A percentile compares a stretch with the other conserved stretches of the same genome.
Conservation (phyloP, 2,329 filamentous ascomycete species). For the Aaosphaeria pasadenensis region DNA sequence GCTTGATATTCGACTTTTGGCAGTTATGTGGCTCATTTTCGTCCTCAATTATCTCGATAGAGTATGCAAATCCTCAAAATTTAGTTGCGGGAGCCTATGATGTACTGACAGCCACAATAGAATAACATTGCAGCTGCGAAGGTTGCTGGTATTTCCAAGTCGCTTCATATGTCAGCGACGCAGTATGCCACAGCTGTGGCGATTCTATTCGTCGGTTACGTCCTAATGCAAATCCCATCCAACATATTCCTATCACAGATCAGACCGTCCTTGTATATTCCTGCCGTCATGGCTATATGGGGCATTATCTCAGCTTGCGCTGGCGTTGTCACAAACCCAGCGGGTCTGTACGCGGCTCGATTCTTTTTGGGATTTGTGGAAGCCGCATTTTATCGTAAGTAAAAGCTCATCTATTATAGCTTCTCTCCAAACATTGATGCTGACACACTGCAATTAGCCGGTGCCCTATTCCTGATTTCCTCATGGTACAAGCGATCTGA, state of each 20-base stretch:
- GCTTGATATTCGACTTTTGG: neutral
- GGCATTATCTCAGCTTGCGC: conserved; percentile 40
- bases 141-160: neutral
- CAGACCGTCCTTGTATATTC: conserved; percentile 25
- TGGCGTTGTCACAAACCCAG: conserved; percentile 39
- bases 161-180: neutral
- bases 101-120: neutral
- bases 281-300: conserved; percentile 42
- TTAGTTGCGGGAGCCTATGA: too few species aligned
- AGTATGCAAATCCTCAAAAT: neutral
- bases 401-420: neutral
- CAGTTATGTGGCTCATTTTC: neutral
- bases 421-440: too few species aligned
- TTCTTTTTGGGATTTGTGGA: conserved; percentile 32
- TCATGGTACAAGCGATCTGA: conserved; percentile 57
- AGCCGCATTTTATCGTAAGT: conserved; percentile 13
- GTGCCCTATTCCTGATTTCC: conserved; percentile 37
- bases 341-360: conserved; percentile 36
- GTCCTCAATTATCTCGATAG: neutral
- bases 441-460: neutral
- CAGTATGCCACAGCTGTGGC: neutral
- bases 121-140: neutral
- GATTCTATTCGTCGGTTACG: neutral
- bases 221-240: neutral
- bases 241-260: neutral